Percentiles rank a stretch among this genome's conserved stretches.
phyloP scores from a whole-genome alignment of 148 eudicot genomes.

The Persicaria maculosa region DNA sequence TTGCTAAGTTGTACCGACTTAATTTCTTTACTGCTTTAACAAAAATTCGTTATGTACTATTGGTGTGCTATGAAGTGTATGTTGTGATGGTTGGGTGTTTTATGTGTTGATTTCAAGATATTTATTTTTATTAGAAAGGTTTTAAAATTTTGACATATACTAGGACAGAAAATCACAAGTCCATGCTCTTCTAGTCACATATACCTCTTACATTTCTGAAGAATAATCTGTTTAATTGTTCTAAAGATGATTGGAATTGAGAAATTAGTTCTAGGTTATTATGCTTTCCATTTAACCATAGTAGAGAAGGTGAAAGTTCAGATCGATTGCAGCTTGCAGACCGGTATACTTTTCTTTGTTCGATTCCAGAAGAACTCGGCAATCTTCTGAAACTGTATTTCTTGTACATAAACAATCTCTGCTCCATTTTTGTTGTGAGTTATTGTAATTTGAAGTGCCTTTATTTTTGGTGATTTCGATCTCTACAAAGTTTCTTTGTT shows the following conservation, averaged over 20 bases:
- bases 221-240: not conserved
- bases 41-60: not conserved
- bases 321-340: no score
- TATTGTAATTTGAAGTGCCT: no score
- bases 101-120: not conserved
- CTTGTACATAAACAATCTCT: no score
- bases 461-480: no score
- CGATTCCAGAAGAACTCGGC: slow-evolving; percentile 3
- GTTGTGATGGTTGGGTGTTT: not conserved
- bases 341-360: not conserved
- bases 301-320: no score
- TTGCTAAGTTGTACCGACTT: not conserved
- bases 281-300: no score
- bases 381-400: not conserved
- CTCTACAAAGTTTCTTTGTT: no score
- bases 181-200: not conserved
- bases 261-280: no score
- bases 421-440: no score
- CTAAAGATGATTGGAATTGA: not conserved
- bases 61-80: not conserved
- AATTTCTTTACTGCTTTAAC: not conserved
- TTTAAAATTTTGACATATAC: not conserved
- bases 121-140: not conserved
- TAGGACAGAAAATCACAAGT: not conserved
- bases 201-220: not conserved